These are phyloP conservation scores for Vitellaria paradoxa DNA, from an alignment of 179 eudicot species.

Conservation along the genomic window DNA sequence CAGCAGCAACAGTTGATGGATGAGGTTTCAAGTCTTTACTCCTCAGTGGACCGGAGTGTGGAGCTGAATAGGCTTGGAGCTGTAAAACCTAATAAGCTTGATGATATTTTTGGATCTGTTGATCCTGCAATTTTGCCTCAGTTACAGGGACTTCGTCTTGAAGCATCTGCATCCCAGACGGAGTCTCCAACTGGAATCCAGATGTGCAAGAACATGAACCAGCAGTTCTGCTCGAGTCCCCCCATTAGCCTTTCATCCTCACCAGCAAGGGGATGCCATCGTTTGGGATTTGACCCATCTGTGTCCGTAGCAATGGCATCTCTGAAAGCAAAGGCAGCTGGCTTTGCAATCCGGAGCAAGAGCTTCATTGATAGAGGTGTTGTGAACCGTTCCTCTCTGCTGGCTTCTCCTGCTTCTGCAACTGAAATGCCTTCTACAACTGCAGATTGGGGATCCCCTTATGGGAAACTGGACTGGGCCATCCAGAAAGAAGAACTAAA, in stretches of 20 bases:
- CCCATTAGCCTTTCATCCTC: slow-evolving; percentile 52
- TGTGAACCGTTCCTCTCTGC: slow-evolving; percentile 33
- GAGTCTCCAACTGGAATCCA: slow-evolving; percentile 45
- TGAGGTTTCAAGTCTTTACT: slow-evolving; percentile 48
- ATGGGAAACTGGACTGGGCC: slow-evolving; percentile 64
- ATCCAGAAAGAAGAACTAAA: slow-evolving; percentile 55
- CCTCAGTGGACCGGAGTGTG: slow-evolving; percentile 25
- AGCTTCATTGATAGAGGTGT: slow-evolving; percentile 66
- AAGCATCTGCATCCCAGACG: slow-evolving; percentile 23
- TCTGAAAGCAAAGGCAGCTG: slow-evolving; percentile 53
- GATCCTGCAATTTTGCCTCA: slow-evolving; percentile 43
- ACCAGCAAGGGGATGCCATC: slow-evolving; percentile 47
- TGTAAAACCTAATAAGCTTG: slow-evolving; percentile 48
- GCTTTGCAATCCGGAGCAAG: slow-evolving; percentile 79
- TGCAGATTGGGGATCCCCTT: slow-evolving; percentile 71
- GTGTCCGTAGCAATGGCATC: slow-evolving; percentile 30
- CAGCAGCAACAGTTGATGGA: slow-evolving; percentile 52
- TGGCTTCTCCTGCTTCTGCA: slow-evolving; percentile 31
- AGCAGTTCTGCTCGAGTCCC: slow-evolving; percentile 56
- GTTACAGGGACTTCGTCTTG: slow-evolving; percentile 34
- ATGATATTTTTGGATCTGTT: slow-evolving; percentile 40
- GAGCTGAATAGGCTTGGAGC: slow-evolving; percentile 36
- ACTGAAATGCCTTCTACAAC: slow-evolving; percentile 24
- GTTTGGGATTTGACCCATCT: slow-evolving; percentile 5
- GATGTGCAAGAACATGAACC: slow-evolving; percentile 51